Evolutionary conservation across 345 rosid species (phyloP), one percentile per base, ranked within the genome.

Genomic region (Mallotus nudiflorus): DNA sequence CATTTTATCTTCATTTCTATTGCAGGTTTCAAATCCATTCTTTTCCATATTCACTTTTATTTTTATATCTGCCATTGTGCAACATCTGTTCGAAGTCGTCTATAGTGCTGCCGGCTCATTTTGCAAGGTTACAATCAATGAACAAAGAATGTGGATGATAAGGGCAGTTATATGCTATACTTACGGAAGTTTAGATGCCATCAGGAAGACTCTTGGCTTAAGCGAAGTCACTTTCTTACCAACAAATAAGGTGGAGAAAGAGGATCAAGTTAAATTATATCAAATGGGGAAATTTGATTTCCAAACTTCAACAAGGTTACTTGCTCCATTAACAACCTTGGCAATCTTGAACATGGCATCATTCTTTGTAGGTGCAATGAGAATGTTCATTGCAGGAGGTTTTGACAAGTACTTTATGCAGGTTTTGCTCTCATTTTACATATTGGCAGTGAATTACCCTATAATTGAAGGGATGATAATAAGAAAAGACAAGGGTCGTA

Each of bases 251-350:
- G 77, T 51, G 0, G 51, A 27, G 0, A 75, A 79, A 19, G 68
- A 56, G 1, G 87, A 85, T 50, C 70, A 75, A 52, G 12, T 54
- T 0, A 77, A 62, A 61, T 64, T 19, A 5, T 83, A 83, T 46
- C 46, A 78, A 35, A 75, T 37, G 83, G 85, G 85, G 2, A 42
- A 16, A 11, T 79, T 83, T 37, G 76, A 83, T 78, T 85, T 83
- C 33, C 77, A 58, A 13, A 60, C 81, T 18, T 67, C 87, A 22
- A 37, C 65, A 10, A 59, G 59, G 75, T 75, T 83, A 0, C 73
- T 85, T 52, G 80, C 42, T 57, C 87, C 87, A 0, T 46, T 85
- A 66, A 85, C 73, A 16, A 69, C 73, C 3, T 5, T 75, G 1
- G 57, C 70, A 18, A 37, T 85, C 27, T 39, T 85, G 67, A 85